Evolutionary conservation across 2,329 filamentous ascomycete species (phyloP).

Genomic region (Ascochyta lentis): DNA sequence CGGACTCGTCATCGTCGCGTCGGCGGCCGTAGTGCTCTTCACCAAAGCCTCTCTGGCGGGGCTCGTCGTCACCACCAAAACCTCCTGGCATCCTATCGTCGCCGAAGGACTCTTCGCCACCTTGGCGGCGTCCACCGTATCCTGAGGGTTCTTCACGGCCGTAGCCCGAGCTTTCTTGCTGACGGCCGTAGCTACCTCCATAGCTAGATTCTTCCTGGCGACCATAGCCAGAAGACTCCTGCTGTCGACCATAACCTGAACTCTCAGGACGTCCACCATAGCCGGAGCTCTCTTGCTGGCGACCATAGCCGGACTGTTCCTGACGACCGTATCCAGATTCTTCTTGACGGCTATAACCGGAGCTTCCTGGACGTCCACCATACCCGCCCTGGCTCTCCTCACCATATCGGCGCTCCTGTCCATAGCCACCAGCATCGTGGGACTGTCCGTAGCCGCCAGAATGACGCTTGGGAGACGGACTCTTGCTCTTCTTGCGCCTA

Average conservation of each 20-base stretch:
- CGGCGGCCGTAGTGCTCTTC: slow-evolving; percentile 17
- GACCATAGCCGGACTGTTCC: slow-evolving; percentile 1
- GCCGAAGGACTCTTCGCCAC: slow-evolving; percentile 17
- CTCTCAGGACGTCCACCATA: slow-evolving; percentile 7
- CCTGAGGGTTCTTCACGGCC: neutral
- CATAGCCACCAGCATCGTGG: slow-evolving; percentile 19
- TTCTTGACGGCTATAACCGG: slow-evolving; percentile 11
- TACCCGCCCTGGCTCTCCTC: slow-evolving; percentile 20
- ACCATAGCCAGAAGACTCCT: slow-evolving; percentile 11
- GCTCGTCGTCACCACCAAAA: slow-evolving; percentile 25
- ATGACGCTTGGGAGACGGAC: slow-evolving; percentile 26
- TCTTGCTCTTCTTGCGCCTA: slow-evolving; percentile 25
- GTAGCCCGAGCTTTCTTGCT: slow-evolving; percentile 17
- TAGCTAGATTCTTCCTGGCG: slow-evolving; percentile 5
- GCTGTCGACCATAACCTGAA: slow-evolving; percentile 9
- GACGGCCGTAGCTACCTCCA: slow-evolving; percentile 12
- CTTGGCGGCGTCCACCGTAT: slow-evolving; percentile 12
- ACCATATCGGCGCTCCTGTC: slow-evolving; percentile 31
- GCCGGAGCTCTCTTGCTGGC: neutral
- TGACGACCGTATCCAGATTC: slow-evolving; percentile 7
- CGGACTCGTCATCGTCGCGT: slow-evolving; percentile 9
- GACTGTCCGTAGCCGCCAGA: slow-evolving; percentile 25
- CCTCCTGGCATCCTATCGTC: slow-evolving; percentile 22
- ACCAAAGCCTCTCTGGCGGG: slow-evolving; percentile 11
- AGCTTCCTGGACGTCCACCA: slow-evolving; percentile 5